Evolutionary conservation across 805 yeast genomes (phyloP).

Genomic region (Candida quercuum): DNA sequence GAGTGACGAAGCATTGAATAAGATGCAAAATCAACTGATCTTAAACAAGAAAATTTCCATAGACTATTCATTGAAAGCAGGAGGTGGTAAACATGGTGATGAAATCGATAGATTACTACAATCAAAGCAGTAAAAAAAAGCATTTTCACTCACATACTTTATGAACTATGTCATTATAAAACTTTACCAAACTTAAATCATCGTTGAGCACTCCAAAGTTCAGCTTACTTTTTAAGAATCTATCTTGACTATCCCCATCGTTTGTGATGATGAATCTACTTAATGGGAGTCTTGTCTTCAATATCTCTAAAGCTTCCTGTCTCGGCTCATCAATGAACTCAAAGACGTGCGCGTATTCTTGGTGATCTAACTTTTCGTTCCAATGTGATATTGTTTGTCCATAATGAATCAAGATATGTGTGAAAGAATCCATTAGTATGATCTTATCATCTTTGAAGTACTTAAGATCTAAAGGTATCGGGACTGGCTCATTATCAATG

Average conservation of each 20-base stretch:
- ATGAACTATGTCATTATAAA: conserved; percentile 4
- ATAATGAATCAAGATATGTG: conserved; percentile 89
- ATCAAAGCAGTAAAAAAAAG: conserved; percentile 46
- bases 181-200: conserved; percentile 11
- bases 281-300: conserved; percentile 88
- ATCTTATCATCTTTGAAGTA: conserved; percentile 83
- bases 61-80: conserved; percentile 64
- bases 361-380: conserved; percentile 87
- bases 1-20: conserved; percentile 66
- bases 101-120: conserved; percentile 70
- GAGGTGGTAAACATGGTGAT: conserved; percentile 73
- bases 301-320: conserved; percentile 80
- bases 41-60: conserved; percentile 60
- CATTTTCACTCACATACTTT: conserved; percentile 9
- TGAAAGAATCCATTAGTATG: conserved; percentile 85
- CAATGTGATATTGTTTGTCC: conserved; percentile 89
- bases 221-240: conserved; percentile 87
- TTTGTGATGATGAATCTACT: conserved; percentile 94
- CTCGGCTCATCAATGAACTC: conserved; percentile 78
- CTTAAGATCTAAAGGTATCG: conserved; percentile 85
- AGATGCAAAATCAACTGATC: conserved; percentile 62
- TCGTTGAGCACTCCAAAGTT: conserved; percentile 48
- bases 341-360: conserved; percentile 79
- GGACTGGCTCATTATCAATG: conserved; percentile 65
- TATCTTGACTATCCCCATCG: conserved; percentile 95